Base-by-base conservation (phyloP, 75 land plant species). In the Selaginella tamariscina region DNA sequence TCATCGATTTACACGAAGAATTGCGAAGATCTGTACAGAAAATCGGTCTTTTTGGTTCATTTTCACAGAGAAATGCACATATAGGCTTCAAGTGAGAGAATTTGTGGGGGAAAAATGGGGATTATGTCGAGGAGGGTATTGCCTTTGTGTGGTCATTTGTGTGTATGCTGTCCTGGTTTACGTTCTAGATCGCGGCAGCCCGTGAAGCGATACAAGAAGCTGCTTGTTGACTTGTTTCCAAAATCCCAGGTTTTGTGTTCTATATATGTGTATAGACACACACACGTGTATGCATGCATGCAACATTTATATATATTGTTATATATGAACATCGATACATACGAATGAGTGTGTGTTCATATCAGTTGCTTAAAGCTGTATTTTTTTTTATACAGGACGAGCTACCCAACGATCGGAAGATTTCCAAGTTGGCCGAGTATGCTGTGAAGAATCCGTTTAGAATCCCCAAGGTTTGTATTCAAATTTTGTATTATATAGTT, bases 351-450 rank as follows among this genome's bases (percentile, higher is more conserved):
- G 20, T 65, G 5, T 65, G 26, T 15, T 15, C 22, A 21, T 21
- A 9, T 68, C 69, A n/a, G 29, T 60, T 29, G 69, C 8, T 68
- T 9, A 8, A 29, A 30, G 2, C 26, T 44, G 32, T 13, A 33
- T 20, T 68, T 71, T 63, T 18, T 39, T 22, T 44, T 15, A 55
- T 27, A 56, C 73, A 93, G 98, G 90, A 82, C 54, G 98, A 85
- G 69, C 80, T 69, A 64, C 98, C 98, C 26, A 93, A 93, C 81
- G 96, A 89, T 74, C 74, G 98, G 68, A 93, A 84, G 82, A 89
- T 93, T 69, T 74, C 70, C 24, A 93, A 93, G 77, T 65, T 93
- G 56, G 83, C 86, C 73, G 98, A 89, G 74, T 93, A 93, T 80
- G 98, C 88, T 68, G 71, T 85, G 1, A 93, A 79, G 77, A 93